These are phyloP conservation scores for Prunus mongolica DNA, from an alignment of 306 rosid genomes.

Conservation along the genomic window DNA sequence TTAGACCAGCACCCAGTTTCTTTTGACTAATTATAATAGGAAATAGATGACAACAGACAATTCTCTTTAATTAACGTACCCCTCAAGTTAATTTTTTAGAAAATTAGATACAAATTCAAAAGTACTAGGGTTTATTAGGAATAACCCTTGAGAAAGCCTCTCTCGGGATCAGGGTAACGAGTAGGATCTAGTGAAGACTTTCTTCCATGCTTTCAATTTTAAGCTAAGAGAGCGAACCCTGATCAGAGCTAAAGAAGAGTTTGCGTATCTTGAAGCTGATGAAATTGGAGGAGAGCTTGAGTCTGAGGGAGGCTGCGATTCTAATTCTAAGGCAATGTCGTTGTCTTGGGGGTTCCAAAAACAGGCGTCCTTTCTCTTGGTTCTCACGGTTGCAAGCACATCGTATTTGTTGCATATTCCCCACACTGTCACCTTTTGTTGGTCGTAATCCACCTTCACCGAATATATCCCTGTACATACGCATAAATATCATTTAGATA, in stretches of 20 bases:
- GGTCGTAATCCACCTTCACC: conserved; percentile 55
- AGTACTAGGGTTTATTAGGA: too few relatives aligned
- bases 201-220: conserved; percentile 61
- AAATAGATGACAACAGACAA: not conserved
- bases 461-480: conserved; percentile 68
- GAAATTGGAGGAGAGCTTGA: conserved; percentile 6
- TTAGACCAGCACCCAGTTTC: not conserved
- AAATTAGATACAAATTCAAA: too few relatives aligned
- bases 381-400: conserved; percentile 52
- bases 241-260: conserved; percentile 47
- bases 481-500: not conserved
- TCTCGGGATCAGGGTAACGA: conserved; percentile 30
- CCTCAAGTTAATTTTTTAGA: not conserved
- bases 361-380: conserved; percentile 76
- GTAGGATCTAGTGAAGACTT: conserved; percentile 52
- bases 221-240: conserved; percentile 60
- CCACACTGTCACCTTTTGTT: conserved; percentile 88
- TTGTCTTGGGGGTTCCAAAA: conserved; percentile 75
- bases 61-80: not conserved
- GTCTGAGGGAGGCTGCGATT: not conserved
- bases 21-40: not conserved
- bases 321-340: conserved; percentile 19
- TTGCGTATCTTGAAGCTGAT: conserved; percentile 2
- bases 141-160: too few relatives aligned
- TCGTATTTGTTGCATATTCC: conserved; percentile 89